Evolutionary conservation across 1,139 yeast species (phyloP).

Genomic region (Suhomyces maxii): DNA sequence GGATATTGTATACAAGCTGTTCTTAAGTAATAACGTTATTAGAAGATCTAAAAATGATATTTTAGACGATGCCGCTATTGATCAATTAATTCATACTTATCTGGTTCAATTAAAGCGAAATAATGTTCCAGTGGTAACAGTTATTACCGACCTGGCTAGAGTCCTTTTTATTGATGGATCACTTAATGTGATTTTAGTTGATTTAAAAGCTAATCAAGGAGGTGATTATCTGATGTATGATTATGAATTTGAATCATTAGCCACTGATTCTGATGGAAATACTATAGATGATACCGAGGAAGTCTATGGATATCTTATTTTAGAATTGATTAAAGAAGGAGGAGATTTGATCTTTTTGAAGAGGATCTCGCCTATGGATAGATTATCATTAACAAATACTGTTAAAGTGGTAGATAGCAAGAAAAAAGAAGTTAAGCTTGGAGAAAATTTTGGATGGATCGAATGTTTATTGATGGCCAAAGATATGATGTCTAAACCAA

Average conservation of each 20-base stretch:
- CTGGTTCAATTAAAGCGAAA: conserved; percentile 34
- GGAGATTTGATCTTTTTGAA: conserved; percentile 62
- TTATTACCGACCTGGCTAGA: conserved; percentile 49
- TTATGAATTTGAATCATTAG: conserved; percentile 57
- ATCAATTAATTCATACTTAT: conserved; percentile 42
- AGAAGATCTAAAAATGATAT: conserved; percentile 23
- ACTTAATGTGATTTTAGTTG: conserved; percentile 43
- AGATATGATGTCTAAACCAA: conserved; percentile 31
- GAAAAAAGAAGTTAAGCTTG: conserved; percentile 36
- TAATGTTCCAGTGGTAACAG: conserved; percentile 44
- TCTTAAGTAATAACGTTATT: conserved; percentile 27
- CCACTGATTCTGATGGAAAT: conserved; percentile 43
- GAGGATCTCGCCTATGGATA: conserved; percentile 31
- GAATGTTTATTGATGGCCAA: conserved; percentile 47
- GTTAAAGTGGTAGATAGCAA: conserved; percentile 40
- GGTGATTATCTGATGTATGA: conserved; percentile 74
- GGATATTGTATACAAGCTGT: conserved; percentile 42
- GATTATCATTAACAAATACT: conserved; percentile 24
- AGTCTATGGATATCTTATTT: conserved; percentile 58
- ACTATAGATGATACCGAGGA: conserved; percentile 24
- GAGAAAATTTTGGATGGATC: conserved; percentile 46
- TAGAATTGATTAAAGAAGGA: conserved; percentile 57
- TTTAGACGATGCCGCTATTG: conserved; percentile 39
- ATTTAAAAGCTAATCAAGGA: conserved; percentile 52
- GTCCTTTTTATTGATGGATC: conserved; percentile 42